Conservation (phyloP, 495 filamentous ascomycete species). For the Xylaria acuta region DNA sequence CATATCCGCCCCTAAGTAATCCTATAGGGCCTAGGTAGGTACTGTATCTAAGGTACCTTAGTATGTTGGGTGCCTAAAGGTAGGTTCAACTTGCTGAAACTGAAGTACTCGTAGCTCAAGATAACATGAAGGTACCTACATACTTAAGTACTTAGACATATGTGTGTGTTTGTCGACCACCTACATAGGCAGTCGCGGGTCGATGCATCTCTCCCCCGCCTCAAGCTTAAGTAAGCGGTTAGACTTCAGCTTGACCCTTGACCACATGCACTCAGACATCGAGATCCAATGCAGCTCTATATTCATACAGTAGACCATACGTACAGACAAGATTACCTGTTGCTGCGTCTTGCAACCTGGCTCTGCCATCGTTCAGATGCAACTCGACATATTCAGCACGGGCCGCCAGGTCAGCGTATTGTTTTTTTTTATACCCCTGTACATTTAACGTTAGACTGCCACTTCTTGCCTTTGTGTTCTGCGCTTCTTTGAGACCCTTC, state of each 20-base stretch:
- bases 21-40: too few species aligned
- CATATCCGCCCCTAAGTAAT: too few species aligned
- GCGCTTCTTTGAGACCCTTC: slow-evolving; percentile 31
- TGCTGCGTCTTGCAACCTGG: neutral
- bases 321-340: neutral
- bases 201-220: neutral
- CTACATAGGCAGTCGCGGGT: neutral
- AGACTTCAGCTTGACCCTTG: slow-evolving; percentile 16
- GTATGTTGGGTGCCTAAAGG: too few species aligned
- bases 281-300: neutral
- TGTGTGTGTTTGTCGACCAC: too few species aligned
- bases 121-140: too few species aligned
- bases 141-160: too few species aligned
- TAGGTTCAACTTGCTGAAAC: too few species aligned
- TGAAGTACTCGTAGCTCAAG: too few species aligned
- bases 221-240: slow-evolving; percentile 21
- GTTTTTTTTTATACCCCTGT: slow-evolving; percentile 28
- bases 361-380: slow-evolving; percentile 26
- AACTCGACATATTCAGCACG: slow-evolving; percentile 10
- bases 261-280: neutral
- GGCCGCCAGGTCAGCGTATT: slow-evolving; percentile 28
- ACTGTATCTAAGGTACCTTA: too few species aligned
- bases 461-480: slow-evolving; percentile 21
- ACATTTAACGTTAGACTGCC: slow-evolving; percentile 19
- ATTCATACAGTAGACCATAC: neutral